phyloP scores from a whole-genome alignment of 257 asterid species.

The Mitragyna speciosa region DNA sequence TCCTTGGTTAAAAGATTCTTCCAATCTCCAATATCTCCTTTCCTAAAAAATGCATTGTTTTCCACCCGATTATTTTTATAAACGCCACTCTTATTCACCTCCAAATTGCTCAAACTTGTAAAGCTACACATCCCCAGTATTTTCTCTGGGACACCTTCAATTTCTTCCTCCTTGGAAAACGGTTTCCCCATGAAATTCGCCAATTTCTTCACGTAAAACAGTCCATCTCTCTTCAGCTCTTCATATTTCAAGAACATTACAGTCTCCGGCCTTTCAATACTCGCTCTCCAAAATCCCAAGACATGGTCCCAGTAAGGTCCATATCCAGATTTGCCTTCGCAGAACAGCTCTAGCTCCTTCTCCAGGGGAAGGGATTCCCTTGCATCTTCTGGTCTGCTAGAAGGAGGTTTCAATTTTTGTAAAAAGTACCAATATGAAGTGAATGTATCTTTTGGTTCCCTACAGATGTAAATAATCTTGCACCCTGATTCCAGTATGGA shows the following conservation, averaged over 20 bases:
- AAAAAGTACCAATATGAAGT: background rate
- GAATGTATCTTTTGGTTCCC: background rate
- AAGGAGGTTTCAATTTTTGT: background rate
- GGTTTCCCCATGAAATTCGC: background rate
- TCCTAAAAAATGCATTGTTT: background rate
- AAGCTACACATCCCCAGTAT: background rate
- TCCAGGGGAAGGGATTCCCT: background rate
- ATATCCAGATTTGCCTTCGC: constrained; percentile 12
- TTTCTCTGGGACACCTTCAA: background rate
- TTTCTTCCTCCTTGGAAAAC: background rate
- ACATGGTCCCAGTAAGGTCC: constrained; percentile 38
- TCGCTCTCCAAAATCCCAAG: constrained; percentile 31
- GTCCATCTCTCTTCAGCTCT: background rate
- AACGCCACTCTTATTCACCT: background rate
- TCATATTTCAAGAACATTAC: background rate
- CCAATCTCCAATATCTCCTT: background rate
- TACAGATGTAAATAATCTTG: background rate
- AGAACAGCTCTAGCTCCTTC: background rate
- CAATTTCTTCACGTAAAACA: background rate
- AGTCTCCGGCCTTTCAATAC: constrained; percentile 20
- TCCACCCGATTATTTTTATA: background rate
- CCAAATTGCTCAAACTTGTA: background rate
- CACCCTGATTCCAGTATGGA: constrained; percentile 13
- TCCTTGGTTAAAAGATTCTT: background rate
- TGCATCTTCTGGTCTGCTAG: too few relatives aligned